Evolutionary conservation across 805 yeast species (phyloP).

Genomic region (Myxozyma mucilagina): DNA sequence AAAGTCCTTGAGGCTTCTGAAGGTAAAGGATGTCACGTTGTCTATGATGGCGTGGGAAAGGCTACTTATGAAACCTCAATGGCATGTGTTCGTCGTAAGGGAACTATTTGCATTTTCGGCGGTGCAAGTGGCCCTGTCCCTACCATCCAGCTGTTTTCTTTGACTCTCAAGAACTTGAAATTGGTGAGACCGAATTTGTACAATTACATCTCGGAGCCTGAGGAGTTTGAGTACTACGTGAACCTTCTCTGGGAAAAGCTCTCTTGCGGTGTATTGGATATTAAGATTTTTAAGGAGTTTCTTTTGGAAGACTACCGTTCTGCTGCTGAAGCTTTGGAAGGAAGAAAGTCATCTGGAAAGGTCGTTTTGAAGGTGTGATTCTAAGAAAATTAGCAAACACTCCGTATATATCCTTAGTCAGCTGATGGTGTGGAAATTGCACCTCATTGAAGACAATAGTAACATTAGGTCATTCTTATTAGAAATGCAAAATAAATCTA

Average conservation of each 20-base stretch:
- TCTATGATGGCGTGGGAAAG: constrained; percentile 77
- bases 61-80: constrained; percentile 69
- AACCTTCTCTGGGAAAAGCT: constrained; percentile 46
- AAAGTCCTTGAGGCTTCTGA: constrained; percentile 60
- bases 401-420: not conserved
- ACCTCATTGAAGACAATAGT: no score
- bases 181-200: constrained; percentile 63
- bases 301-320: constrained; percentile 59
- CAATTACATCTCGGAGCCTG: constrained; percentile 54
- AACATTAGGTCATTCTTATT: no score
- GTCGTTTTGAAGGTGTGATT: constrained; percentile 54
- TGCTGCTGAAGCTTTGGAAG: constrained; percentile 64
- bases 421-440: not conserved
- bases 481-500: no score
- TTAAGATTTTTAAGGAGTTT: constrained; percentile 55
- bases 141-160: constrained; percentile 46
- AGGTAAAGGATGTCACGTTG: constrained; percentile 67
- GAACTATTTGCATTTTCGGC: constrained; percentile 76
- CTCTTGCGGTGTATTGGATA: constrained; percentile 50
- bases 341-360: constrained; percentile 75
- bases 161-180: constrained; percentile 64
- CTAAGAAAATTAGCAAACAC: not conserved
- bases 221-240: constrained; percentile 53
- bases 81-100: constrained; percentile 59
- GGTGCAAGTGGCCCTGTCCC: constrained; percentile 84